These are phyloP conservation scores for Fusarium sp. DNA, from an alignment of 2,329 filamentous ascomycete genomes.

Conservation along the genomic window DNA sequence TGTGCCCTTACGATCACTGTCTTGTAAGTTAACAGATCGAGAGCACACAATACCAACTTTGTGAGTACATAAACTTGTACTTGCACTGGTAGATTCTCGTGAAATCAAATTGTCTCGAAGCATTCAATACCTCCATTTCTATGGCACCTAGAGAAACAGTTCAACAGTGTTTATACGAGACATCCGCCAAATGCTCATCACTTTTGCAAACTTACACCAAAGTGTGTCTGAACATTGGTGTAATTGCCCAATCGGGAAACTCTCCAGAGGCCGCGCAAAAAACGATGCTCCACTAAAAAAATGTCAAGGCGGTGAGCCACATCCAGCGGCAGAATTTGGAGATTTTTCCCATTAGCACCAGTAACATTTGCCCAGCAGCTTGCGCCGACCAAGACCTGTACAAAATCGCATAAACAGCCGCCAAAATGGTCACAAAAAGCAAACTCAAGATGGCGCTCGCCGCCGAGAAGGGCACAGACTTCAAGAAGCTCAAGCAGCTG, in stretches of 20 bases:
- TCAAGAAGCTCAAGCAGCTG: conserved; percentile 62
- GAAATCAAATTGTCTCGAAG: no score
- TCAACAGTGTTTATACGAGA: no score
- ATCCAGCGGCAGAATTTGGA: conserved; percentile 47
- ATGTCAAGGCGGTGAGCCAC: conserved; percentile 42
- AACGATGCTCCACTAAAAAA: conserved; percentile 43
- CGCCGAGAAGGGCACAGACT: conserved; percentile 65
- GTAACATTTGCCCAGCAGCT: conserved; percentile 32
- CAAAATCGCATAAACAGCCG: conserved; percentile 27
- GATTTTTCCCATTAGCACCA: conserved; percentile 45
- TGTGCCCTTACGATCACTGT: no score
- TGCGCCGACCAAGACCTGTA: conserved; percentile 27
- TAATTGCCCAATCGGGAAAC: conserved; percentile 15
- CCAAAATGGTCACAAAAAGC: conserved; percentile 57
- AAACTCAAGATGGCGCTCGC: conserved; percentile 66
- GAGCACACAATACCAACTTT: no score
- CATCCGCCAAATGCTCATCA: not conserved
- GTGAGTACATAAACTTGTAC: no score
- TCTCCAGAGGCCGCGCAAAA: conserved; percentile 7
- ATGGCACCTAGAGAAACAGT: no score
- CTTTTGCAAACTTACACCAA: not conserved
- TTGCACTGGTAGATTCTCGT: no score
- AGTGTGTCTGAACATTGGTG: no score
- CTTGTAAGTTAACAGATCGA: no score
- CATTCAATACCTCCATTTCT: no score